Percentiles rank a stretch among this genome's conserved stretches.
phyloP scores from a whole-genome alignment of 2,329 filamentous ascomycete genomes.

The Torrubiellomyces zombiae region DNA sequence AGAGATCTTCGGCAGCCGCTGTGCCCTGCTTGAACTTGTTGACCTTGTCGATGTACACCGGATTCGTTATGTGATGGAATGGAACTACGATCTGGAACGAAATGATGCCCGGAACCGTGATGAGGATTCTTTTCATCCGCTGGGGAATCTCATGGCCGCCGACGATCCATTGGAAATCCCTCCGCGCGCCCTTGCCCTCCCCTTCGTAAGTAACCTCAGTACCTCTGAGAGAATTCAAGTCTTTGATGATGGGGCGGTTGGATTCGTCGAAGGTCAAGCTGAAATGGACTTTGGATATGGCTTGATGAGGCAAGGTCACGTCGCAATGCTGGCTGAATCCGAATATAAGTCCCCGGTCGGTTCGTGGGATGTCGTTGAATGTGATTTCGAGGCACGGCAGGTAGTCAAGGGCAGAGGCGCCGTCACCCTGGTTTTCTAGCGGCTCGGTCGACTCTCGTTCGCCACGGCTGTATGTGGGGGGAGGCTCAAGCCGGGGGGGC shows the following conservation, averaged over 20 bases:
- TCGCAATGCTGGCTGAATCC: slow-evolving; percentile 4
- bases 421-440: slow-evolving; percentile 1
- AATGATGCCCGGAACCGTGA: background rate
- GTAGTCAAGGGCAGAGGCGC: background rate
- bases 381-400: slow-evolving; percentile 3
- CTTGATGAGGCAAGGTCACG: slow-evolving; percentile 1
- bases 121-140: slow-evolving; percentile 2
- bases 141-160: slow-evolving; percentile 3
- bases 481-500: background rate
- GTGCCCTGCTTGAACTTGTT: slow-evolving; percentile 5
- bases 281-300: slow-evolving; percentile 3
- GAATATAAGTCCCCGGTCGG: slow-evolving; percentile 3
- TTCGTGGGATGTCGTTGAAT: slow-evolving; percentile 4
- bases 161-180: slow-evolving; percentile 8
- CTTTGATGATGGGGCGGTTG: slow-evolving; percentile 6
- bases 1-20: slow-evolving; percentile 2
- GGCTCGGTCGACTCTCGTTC: slow-evolving; percentile 3
- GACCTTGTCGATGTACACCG: slow-evolving; percentile 5
- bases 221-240: slow-evolving; percentile 6
- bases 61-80: slow-evolving; percentile 2
- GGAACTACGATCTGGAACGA: slow-evolving; percentile 3
- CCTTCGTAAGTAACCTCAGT: slow-evolving; percentile 8
- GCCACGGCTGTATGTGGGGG: background rate
- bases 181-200: slow-evolving; percentile 3
- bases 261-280: slow-evolving; percentile 6